Evolutionary conservation across 2,329 filamentous ascomycete species (phyloP).

Genomic region (Cucurbitaria berberidis): DNA sequence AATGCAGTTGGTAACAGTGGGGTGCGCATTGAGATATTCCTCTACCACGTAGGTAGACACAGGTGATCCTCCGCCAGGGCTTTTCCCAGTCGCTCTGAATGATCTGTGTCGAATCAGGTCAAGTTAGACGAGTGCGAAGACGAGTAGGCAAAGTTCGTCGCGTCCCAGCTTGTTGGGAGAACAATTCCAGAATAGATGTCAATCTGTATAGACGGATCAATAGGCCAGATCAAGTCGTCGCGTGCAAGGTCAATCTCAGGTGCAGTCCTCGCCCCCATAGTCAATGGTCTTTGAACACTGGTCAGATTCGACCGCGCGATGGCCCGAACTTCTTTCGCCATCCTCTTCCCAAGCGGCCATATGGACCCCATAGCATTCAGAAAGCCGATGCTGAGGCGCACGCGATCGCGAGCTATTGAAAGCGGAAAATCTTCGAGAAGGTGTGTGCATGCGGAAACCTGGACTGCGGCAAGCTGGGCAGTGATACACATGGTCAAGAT

Average conservation of each 20-base stretch:
- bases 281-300: constrained; percentile 11
- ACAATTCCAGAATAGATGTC: constrained; percentile 43
- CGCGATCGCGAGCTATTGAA: constrained; percentile 72
- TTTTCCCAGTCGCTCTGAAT: background rate
- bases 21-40: background rate
- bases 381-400: constrained; percentile 78
- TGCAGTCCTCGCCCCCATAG: constrained; percentile 14
- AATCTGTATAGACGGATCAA: constrained; percentile 36
- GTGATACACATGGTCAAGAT: constrained; percentile 38
- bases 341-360: constrained; percentile 73
- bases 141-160: constrained; percentile 14
- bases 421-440: constrained; percentile 59
- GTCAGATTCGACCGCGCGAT: constrained; percentile 72
- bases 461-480: constrained; percentile 36
- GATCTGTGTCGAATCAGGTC: background rate
- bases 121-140: constrained; percentile 17
- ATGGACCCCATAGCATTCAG: constrained; percentile 69
- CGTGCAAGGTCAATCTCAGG: constrained; percentile 35
- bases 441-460: constrained; percentile 68
- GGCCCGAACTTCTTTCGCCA: constrained; percentile 74
- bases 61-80: background rate
- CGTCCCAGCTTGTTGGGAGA: constrained; percentile 31
- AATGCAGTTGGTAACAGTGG: background rate
- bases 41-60: background rate
- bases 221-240: constrained; percentile 39